Evolutionary conservation across 352 stramenopile genomes (phyloP).

Genomic region (Phytophthora uliginosa): DNA sequence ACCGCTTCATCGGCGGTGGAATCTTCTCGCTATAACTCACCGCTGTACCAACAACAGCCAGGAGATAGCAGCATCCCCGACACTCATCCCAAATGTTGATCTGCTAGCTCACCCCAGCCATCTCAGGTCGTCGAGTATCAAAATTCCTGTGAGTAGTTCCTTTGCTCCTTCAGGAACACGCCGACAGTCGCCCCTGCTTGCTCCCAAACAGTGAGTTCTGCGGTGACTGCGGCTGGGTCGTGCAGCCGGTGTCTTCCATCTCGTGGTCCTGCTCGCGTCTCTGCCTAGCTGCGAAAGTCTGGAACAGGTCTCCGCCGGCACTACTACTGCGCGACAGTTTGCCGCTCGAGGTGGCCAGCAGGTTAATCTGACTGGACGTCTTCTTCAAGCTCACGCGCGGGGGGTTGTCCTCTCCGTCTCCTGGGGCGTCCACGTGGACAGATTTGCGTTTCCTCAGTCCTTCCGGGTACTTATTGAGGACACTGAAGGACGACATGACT

Average conservation of each 20-base stretch:
- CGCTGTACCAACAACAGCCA: slow-evolving; percentile 10
- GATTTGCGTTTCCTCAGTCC: slow-evolving; percentile 85
- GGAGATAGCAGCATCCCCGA: slow-evolving; percentile 6
- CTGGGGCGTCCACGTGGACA: slow-evolving; percentile 57
- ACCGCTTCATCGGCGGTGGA: slow-evolving; percentile 10
- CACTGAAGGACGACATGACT: slow-evolving; percentile 60
- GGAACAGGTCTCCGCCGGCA: slow-evolving; percentile 32
- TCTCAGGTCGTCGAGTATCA: slow-evolving; percentile 10
- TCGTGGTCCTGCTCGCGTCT: slow-evolving; percentile 52
- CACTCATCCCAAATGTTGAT: slow-evolving; percentile 15
- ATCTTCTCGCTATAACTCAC: slow-evolving; percentile 8
- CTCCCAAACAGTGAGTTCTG: slow-evolving; percentile 41
- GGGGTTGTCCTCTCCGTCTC: slow-evolving; percentile 20
- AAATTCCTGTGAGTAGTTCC: slow-evolving; percentile 13
- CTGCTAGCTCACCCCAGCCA: slow-evolving; percentile 5
- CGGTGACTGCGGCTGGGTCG: slow-evolving; percentile 33
- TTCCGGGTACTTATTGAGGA: slow-evolving; percentile 74
- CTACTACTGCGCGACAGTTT: slow-evolving; percentile 38
- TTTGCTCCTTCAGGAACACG: slow-evolving; percentile 41
- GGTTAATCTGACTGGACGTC: slow-evolving; percentile 75
- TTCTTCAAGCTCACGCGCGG: slow-evolving; percentile 64
- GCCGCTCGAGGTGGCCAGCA: slow-evolving; percentile 40
- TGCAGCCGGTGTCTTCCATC: slow-evolving; percentile 52
- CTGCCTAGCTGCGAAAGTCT: slow-evolving; percentile 35
- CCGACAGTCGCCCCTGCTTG: slow-evolving; percentile 40